These are phyloP conservation scores for Boechera stricta DNA, from an alignment of 345 rosid species.

Conservation along the genomic window DNA sequence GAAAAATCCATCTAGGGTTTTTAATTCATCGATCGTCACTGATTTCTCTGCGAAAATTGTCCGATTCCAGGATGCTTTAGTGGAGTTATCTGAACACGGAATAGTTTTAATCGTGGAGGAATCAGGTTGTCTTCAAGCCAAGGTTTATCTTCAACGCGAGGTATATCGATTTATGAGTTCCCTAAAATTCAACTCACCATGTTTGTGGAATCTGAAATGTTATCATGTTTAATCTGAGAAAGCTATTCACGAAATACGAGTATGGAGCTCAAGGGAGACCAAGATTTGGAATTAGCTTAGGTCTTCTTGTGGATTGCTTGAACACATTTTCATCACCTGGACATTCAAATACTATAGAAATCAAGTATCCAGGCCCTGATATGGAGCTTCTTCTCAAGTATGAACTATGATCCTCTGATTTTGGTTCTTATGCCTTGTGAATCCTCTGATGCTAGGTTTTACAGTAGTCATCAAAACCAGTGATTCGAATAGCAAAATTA, in stretches of 20 bases:
- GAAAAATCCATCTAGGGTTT: not conserved
- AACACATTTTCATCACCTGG: conserved; percentile 90
- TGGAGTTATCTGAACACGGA: conserved; percentile 89
- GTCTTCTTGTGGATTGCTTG: conserved; percentile 87
- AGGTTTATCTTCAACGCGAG: conserved; percentile 94
- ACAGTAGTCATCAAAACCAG: no score
- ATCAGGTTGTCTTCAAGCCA: conserved; percentile 89
- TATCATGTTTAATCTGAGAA: conserved; percentile 8
- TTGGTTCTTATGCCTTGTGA: not conserved
- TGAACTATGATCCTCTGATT: conserved; percentile 8
- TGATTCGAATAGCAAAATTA: no score
- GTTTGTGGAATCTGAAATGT: not conserved
- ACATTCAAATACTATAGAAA: conserved; percentile 66
- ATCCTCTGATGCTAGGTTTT: not conserved
- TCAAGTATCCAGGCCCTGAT: conserved; percentile 93
- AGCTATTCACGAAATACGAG: conserved; percentile 78
- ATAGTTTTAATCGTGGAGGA: conserved; percentile 84
- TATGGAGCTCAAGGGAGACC: conserved; percentile 76
- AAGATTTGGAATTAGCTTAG: conserved; percentile 84
- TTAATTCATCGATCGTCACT: not conserved
- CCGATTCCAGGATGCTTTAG: conserved; percentile 67
- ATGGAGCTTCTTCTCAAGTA: conserved; percentile 97
- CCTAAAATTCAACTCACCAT: not conserved
- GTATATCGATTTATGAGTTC: conserved; percentile 42
- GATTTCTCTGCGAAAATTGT: not conserved